Evolutionary conservation across 805 yeast genomes (phyloP).

Genomic region (Metschnikowia shivogae): DNA sequence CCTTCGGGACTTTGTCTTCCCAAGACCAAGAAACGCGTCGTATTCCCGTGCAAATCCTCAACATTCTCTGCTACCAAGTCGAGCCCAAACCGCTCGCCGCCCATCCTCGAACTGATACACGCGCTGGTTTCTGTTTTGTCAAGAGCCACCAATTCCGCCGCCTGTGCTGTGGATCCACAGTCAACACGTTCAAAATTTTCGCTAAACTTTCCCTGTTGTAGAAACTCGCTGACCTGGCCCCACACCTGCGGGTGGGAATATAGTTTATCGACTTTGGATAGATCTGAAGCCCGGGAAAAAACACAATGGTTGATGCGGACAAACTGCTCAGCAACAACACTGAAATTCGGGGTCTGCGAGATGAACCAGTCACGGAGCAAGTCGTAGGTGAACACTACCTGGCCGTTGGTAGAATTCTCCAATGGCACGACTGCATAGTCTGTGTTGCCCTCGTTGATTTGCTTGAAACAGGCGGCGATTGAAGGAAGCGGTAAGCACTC

Average conservation of each 20-base stretch:
- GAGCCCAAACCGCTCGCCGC: constrained; percentile 13
- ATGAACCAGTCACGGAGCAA: constrained; percentile 65
- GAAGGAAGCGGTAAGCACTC: constrained; percentile 36
- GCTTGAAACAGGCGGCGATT: constrained; percentile 60
- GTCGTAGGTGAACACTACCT: constrained; percentile 82
- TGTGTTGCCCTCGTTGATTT: constrained; percentile 42
- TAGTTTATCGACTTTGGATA: constrained; percentile 48
- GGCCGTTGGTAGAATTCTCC: constrained; percentile 94
- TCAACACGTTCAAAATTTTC: constrained; percentile 52
- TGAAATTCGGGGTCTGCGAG: constrained; percentile 27
- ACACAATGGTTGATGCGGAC: constrained; percentile 82
- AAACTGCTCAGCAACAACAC: constrained; percentile 71
- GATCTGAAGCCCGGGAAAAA: constrained; percentile 42
- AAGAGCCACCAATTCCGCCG: constrained; percentile 60
- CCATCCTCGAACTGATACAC: constrained; percentile 16
- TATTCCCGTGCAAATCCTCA: constrained; percentile 71
- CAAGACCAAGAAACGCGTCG: constrained; percentile 74
- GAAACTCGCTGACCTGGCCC: constrained; percentile 78
- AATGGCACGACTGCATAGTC: constrained; percentile 80
- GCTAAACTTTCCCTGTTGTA: constrained; percentile 29
- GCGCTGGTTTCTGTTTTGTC: constrained; percentile 41
- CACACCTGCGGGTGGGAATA: constrained; percentile 98
- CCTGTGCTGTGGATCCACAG: constrained; percentile 76
- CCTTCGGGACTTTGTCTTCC: constrained; percentile 2
- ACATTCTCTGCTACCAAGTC: constrained; percentile 35